A percentile compares a stretch with the other conserved stretches of the same genome.
Evolutionary conservation across 169 alveolate genomes (phyloP).

Genomic region (Cryptosporidium canis): DNA sequence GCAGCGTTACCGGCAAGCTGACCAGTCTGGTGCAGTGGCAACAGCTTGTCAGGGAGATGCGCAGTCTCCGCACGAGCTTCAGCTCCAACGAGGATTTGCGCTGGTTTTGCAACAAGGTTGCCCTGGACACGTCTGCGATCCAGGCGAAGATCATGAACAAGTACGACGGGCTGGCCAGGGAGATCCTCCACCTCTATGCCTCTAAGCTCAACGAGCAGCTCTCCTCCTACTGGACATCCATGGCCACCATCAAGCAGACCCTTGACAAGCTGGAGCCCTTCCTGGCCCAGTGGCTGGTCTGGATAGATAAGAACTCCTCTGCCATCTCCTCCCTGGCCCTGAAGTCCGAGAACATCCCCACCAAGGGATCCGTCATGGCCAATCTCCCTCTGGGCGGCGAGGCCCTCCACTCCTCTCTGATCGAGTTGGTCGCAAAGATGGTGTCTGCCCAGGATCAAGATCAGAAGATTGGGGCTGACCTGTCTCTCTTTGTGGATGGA

Average conservation of each 20-base stretch:
- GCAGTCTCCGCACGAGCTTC: constrained; percentile 60
- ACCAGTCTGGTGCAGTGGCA: constrained; percentile 96
- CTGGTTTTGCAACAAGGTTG: constrained; percentile 83
- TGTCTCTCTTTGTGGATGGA: constrained; percentile 89
- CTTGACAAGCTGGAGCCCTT: constrained; percentile 46
- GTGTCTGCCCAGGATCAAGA: constrained; percentile 91
- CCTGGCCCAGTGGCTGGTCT: constrained; percentile 71
- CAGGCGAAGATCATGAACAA: constrained; percentile 83
- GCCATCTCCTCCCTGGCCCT: constrained; percentile 72
- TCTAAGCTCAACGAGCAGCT: constrained; percentile 84
- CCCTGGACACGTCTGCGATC: constrained; percentile 90
- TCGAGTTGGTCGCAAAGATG: constrained; percentile 84
- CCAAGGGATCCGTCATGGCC: constrained; percentile 75
- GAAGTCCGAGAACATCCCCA: constrained; percentile 80
- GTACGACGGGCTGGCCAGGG: constrained; percentile 95
- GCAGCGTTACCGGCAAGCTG: constrained; percentile 85
- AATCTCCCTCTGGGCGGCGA: constrained; percentile 79
- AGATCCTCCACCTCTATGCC: constrained; percentile 92
- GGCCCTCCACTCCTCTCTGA: constrained; percentile 75
- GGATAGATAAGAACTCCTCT: constrained; percentile 75
- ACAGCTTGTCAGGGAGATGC: constrained; percentile 91
- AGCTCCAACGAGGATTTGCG: constrained; percentile 32
- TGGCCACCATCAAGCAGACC: background rate
- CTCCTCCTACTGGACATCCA: constrained; percentile 67
- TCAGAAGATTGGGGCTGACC: constrained; percentile 82